Evolutionary conservation across 2,329 filamentous ascomycete genomes (phyloP), one percentile per base, ranked within the genome.

Genomic region (Nigrospora sphaerica): DNA sequence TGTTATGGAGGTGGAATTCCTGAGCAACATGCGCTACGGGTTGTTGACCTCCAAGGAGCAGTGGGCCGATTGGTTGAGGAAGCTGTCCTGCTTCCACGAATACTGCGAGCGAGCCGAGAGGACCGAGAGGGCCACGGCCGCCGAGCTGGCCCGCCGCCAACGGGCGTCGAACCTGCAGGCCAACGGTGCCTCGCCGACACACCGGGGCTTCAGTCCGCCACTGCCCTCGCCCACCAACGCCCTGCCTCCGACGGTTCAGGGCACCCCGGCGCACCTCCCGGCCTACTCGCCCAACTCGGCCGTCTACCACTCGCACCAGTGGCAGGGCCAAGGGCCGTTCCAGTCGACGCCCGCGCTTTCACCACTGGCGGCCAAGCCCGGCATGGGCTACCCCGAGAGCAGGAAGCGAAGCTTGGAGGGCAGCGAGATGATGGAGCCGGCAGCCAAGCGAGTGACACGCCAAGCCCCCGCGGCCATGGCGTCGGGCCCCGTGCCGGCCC

Each of bases 1-100:
- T 63, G 86, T 96, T 39, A 98, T 98, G 93, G 93, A 98, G 65
- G 93, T 98, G n/a, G 93, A 98, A 65, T 98, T 98, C 58, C 73
- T 98, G 52, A 96, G 92, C 73, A 97, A 97, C 66, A 95, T 98
- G 85, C 83, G 92, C 59, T 98, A 97, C 68, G 90, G 88, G 57
- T 73, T 98, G 9, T 83, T 92, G 62, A 89, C 88, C 4, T 95
- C 91, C 4, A 84, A 89, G 61, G 77, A 82, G 45, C 81, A 95
- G 62, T 98, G 93, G 93, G 77, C 82, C 42, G 78, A 83, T 45
- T 97, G 93, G 93, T 83, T 96, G 58, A 72, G 75, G 51, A 90
- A 90, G 63, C 73, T 97, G 46, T 79, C 85, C 44, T 85, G 84
- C 54, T 96, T 96, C 62, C 83, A 84, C 53, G 81, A 84, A 44